Evolutionary conservation across 805 yeast genomes (phyloP), one percentile per base, ranked within the genome.

Genomic region (Lipomyces japonicus): DNA sequence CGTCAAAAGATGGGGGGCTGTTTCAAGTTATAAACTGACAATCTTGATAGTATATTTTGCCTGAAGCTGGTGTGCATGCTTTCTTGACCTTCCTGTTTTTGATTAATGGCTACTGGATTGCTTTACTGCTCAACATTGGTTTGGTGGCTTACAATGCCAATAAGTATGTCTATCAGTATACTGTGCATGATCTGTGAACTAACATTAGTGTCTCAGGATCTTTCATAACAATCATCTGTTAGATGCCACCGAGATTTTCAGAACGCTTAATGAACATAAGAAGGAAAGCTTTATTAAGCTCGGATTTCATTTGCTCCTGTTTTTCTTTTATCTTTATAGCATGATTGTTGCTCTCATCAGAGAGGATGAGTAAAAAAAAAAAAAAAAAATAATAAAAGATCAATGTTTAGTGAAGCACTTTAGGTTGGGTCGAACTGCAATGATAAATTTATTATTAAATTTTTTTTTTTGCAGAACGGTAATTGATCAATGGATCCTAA

Each of bases 201-300:
- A 7, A 19, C 21, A 22, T 23, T 40, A 31, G 18, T 9, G 14
- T 3, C 10, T 3, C 39, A 56, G 60, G 52, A 48, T 87, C 64
- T 71, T 82, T 68, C 80, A 79, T 62, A 88, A 87, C 70, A 81
- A 82, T 67, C 90, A 91, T 67, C 73, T 86, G 57, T 80, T 90
- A 68, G 98, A 93, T 69, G 97, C 97, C 51, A 91, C 98, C 39
- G 97, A 91, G 70, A 93, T 91, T 64, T 93, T 93, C 73, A 81
- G 97, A 75, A 90, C 97, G 37, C 78, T 91, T 65, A 79, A 87
- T 62, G 86, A 84, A 66, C 95, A 90, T 74, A 91, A 93, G 79
- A 85, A 84, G 69, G 97, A 90, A 72, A 78, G 88, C 53, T 89
- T 90, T 67, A 71, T 86, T 68, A 91, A 91, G 70, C 78, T 93